A percentile compares a stretch with the other conserved stretches of the same genome.
Evolutionary conservation across 306 rosid species (phyloP).

Genomic region (Castanopsis chinensis): DNA sequence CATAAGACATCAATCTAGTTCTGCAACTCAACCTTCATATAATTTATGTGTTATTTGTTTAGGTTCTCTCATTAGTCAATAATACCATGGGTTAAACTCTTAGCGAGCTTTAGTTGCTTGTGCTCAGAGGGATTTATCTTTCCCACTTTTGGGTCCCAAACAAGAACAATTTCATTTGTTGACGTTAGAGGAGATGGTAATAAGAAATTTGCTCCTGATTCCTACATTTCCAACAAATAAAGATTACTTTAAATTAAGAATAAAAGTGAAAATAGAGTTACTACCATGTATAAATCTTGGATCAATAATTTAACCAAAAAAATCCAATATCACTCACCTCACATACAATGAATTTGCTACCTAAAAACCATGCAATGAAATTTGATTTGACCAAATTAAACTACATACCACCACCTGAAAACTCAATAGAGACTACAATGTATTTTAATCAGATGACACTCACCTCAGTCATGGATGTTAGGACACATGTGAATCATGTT

Average conservation of each 20-base stretch:
- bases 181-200: conserved; percentile 91
- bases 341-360: too few species aligned
- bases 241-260: background rate
- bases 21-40: background rate
- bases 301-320: background rate
- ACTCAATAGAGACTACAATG: too few species aligned
- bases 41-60: background rate
- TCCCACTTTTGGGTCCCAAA: conserved; percentile 96
- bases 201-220: conserved; percentile 92
- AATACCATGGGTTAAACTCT: conserved; percentile 95
- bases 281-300: background rate
- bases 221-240: conserved; percentile 59
- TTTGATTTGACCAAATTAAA: too few species aligned
- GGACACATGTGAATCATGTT: too few species aligned
- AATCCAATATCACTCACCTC: too few species aligned
- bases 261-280: conserved; percentile 24
- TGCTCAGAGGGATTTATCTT: conserved; percentile 94
- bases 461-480: too few species aligned
- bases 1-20: too few species aligned
- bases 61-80: conserved; percentile 62
- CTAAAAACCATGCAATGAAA: too few species aligned
- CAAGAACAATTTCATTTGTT: conserved; percentile 84
- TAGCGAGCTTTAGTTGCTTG: conserved; percentile 92
- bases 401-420: too few species aligned
- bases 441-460: too few species aligned